Evolutionary conservation across 163 green algal species (phyloP).

Genomic region (Prototheca wickerhamii): DNA sequence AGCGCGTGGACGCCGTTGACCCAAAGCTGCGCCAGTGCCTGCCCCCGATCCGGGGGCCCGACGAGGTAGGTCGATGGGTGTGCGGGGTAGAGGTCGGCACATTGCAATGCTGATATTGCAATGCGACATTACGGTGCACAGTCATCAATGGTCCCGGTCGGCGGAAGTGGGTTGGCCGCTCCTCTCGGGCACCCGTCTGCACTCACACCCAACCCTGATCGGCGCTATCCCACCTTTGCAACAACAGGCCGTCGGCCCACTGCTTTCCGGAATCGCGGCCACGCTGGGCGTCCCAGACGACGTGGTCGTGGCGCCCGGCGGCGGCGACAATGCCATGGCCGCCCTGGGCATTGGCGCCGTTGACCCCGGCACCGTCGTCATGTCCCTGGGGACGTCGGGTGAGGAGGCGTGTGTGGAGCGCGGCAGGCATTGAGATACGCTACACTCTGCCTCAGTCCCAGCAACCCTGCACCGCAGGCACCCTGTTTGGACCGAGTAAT

Average conservation of each 20-base stretch:
- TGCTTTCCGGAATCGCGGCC: constrained; percentile 29
- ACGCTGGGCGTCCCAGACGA: constrained; percentile 46
- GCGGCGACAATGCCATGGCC: constrained; percentile 71
- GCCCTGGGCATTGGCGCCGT: constrained; percentile 60
- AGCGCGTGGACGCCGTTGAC: constrained; percentile 41
- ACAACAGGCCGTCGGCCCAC: constrained; percentile 5
- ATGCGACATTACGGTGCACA: neutral
- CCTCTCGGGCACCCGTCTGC: too few relatives aligned
- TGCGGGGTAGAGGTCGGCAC: neutral
- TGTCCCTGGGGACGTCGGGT: constrained; percentile 64
- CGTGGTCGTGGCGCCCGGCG: constrained; percentile 56
- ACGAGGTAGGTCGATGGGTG: constrained; percentile 32
- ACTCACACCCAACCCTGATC: too few relatives aligned
- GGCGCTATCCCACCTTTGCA: neutral
- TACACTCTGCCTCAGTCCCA: neutral
- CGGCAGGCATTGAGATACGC: neutral
- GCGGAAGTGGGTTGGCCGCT: too few relatives aligned
- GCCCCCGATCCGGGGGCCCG: constrained; percentile 45
- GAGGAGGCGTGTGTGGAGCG: neutral
- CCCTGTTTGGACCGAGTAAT: constrained; percentile 67
- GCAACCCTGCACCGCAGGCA: constrained; percentile 39
- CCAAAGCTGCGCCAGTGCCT: constrained; percentile 32
- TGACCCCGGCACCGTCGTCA: constrained; percentile 46
- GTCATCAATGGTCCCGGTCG: too few relatives aligned
- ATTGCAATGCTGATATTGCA: neutral